These are phyloP conservation scores for Phaeoacremonium minimum DNA, from an alignment of 2,329 filamentous ascomycete species.

Conservation along the genomic window DNA sequence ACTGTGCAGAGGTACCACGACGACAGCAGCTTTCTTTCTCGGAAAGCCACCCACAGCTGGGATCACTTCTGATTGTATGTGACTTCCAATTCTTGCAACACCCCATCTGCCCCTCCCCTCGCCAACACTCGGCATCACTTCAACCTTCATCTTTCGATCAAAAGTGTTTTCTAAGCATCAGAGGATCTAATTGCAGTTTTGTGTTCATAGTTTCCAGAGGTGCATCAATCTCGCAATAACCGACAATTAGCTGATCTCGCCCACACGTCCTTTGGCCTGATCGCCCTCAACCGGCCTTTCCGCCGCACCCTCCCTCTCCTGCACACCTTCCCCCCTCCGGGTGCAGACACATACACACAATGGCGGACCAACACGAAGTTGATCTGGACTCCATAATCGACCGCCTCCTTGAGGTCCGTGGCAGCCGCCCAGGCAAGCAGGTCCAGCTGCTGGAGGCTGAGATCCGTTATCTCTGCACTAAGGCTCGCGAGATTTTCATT, in stretches of 20 bases:
- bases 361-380: conserved; percentile 76
- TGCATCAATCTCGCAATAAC: conserved; percentile 8
- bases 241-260: background rate
- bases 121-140: too few species aligned
- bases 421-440: conserved; percentile 96
- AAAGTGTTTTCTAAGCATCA: conserved; percentile 1
- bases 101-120: conserved; percentile 3
- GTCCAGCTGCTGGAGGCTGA: conserved; percentile 95
- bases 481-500: conserved; percentile 98
- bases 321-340: conserved; percentile 37
- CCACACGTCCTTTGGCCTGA: background rate
- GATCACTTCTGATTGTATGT: conserved; percentile 14
- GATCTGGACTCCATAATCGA: conserved; percentile 99
- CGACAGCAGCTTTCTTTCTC: conserved; percentile 7
- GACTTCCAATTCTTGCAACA: background rate
- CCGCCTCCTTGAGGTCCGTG: conserved; percentile 92
- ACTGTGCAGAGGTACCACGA: conserved; percentile 6
- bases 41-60: conserved; percentile 10
- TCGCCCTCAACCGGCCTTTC: background rate
- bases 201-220: conserved; percentile 8
- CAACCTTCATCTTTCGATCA: conserved; percentile 3
- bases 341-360: conserved; percentile 37
- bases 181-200: background rate
- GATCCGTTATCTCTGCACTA: conserved; percentile 96
- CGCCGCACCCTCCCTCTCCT: too few species aligned